Base-by-base conservation (phyloP, 306 rosid genomes). In the Oxytropis ochrocephala region DNA sequence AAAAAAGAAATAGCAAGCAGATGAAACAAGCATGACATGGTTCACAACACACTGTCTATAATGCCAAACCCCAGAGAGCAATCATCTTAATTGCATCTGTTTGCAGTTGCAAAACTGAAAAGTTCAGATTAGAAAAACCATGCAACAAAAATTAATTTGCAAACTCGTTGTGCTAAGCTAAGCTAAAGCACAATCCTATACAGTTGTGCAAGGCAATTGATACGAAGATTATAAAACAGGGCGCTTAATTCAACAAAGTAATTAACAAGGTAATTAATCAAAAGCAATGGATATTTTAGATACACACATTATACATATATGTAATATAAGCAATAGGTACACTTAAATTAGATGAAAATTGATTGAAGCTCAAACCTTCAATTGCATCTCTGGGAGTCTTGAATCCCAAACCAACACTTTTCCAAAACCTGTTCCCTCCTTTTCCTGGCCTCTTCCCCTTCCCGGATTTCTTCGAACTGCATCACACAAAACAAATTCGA, bases 341-440 rank as follows among this genome's bases (percentile, higher is more conserved):
- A 4, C 5, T 3, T 11, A 17, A 52, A 24, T 5, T 5, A 36
- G 7, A 33, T 4, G 5, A 35, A 39, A 39, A 21, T 11, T 3
- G 27, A 0, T 30, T 17, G 3, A 11, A 5, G 13, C 5, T 43
- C 11, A 70, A 16, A 80, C 93, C 93, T 60, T 87, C 85, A 74
- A 78, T 82, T 12, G 89, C 88, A 0, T 87, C 93, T 64, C 89
- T 76, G 19, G 88, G 89, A 13, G 89, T 87, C 86, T 87, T 87
- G 78, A 82, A 85, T 44, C 89, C 86, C 64, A 87, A 75, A 11
- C 93, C 89, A 62, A 82, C 3, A 66, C 49, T 78, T 76, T 87
- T 87, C 80, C 80, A 87, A 39, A 75, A 87, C 11, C 88, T 80
- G 47, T 87, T 87, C 5, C 89, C 86, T 1, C 92, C 89, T 63